Percentiles rank a stretch among this genome's conserved stretches.
Conservation (phyloP, 2,329 filamentous ascomycete genomes). For the Triangularia verruculosa region DNA sequence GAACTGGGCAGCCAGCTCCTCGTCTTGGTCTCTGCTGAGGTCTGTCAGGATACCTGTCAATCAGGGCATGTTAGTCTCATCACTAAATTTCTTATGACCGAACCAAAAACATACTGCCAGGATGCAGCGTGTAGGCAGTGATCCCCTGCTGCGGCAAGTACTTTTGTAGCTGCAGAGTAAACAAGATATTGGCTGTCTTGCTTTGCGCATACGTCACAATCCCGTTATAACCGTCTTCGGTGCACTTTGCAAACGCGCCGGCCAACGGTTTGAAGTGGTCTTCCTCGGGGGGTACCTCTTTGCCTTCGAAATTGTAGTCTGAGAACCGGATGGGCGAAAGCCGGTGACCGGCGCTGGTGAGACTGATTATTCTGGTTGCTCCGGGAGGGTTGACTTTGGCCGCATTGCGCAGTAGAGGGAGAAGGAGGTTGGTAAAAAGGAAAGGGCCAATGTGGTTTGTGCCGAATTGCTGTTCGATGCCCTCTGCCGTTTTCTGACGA, state of each 20-base stretch:
- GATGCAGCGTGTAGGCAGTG: slow-evolving; percentile 41
- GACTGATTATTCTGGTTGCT: slow-evolving; percentile 40
- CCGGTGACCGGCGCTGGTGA: slow-evolving; percentile 42
- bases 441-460: slow-evolving; percentile 52
- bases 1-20: slow-evolving; percentile 31
- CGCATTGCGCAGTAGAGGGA: slow-evolving; percentile 41
- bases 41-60: slow-evolving; percentile 34
- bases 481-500: slow-evolving; percentile 35
- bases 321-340: slow-evolving; percentile 43
- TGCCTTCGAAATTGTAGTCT: slow-evolving; percentile 44
- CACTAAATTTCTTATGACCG: neutral
- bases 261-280: slow-evolving; percentile 30
- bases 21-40: slow-evolving; percentile 36
- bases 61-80: neutral
- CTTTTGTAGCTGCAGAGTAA: slow-evolving; percentile 40
- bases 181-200: slow-evolving; percentile 51
- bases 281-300: slow-evolving; percentile 35
- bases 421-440: slow-evolving; percentile 46
- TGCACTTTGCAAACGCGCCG: slow-evolving; percentile 31
- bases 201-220: slow-evolving; percentile 48
- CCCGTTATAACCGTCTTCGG: slow-evolving; percentile 37
- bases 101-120: slow-evolving; percentile 35
- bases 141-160: slow-evolving; percentile 34
- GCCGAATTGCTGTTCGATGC: slow-evolving; percentile 36
- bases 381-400: slow-evolving; percentile 30